Evolutionary conservation across 116 monocot genomes (phyloP).

Genomic region (Zostera marina): DNA sequence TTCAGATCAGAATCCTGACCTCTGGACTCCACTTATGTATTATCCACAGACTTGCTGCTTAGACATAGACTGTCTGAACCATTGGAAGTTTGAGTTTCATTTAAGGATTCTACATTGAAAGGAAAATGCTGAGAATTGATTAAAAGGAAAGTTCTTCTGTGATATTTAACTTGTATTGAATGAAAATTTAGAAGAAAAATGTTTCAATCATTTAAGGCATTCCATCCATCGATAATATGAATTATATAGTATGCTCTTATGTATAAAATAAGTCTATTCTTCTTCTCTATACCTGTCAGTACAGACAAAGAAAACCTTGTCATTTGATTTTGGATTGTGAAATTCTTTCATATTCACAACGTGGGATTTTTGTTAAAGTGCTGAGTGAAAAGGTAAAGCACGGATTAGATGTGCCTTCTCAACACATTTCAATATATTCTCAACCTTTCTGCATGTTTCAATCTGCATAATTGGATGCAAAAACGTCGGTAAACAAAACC

Average conservation of each 20-base stretch:
- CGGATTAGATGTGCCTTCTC: conserved; percentile 47
- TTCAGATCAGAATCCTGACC: conserved; percentile 32
- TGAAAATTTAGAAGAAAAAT: too few relatives aligned
- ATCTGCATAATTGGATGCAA: conserved; percentile 35
- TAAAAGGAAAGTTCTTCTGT: neutral
- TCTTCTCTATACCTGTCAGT: conserved; percentile 97
- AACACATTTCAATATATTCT: conserved; percentile 65
- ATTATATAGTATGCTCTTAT: too few relatives aligned
- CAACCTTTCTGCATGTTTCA: conserved; percentile 93
- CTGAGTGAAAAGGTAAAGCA: conserved; percentile 79
- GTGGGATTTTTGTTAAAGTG: conserved; percentile 53
- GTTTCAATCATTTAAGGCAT: too few relatives aligned
- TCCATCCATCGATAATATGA: too few relatives aligned
- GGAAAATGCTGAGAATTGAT: neutral
- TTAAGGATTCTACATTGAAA: conserved; percentile 10
- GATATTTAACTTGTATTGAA: too few relatives aligned
- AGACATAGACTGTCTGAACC: conserved; percentile 18
- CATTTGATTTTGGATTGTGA: conserved; percentile 37
- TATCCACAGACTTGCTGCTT: conserved; percentile 32
- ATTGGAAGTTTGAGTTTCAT: conserved; percentile 13
- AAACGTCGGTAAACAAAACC: neutral
- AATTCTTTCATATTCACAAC: conserved; percentile 74
- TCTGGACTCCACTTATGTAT: conserved; percentile 32
- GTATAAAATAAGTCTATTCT: too few relatives aligned
- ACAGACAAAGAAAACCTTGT: conserved; percentile 63